Evolutionary conservation across 345 rosid genomes (phyloP).

Genomic region (Aquilaria sinensis): DNA sequence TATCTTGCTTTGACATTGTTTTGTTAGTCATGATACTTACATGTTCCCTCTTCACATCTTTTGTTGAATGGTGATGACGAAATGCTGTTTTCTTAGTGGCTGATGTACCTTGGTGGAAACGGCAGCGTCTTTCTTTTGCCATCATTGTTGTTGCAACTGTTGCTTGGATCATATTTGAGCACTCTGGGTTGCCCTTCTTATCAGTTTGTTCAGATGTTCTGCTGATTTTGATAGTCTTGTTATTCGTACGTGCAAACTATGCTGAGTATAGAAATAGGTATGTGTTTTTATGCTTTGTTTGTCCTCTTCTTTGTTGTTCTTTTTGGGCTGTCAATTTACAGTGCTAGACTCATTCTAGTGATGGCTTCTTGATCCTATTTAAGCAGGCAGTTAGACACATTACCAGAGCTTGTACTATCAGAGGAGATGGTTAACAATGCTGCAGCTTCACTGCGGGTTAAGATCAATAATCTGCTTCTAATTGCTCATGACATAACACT

Average conservation of each 20-base stretch:
- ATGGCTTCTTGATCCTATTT: not conserved
- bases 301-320: not conserved
- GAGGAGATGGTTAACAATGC: conserved; percentile 84
- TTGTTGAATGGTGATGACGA: too few relatives aligned
- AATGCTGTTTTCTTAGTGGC: conserved; percentile 39
- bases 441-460: conserved; percentile 76
- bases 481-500: conserved; percentile 85
- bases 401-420: conserved; percentile 73
- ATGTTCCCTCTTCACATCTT: too few relatives aligned
- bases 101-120: conserved; percentile 79
- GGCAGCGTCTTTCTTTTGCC: conserved; percentile 49
- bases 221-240: conserved; percentile 45
- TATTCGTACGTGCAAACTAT: conserved; percentile 52
- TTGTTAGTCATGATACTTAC: too few relatives aligned
- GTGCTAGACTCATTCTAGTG: not conserved
- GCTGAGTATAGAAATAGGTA: conserved; percentile 61
- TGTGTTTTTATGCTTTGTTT: conserved; percentile 1
- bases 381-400: conserved; percentile 25
- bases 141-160: conserved; percentile 68
- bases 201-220: conserved; percentile 76
- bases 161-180: conserved; percentile 76
- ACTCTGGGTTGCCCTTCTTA: conserved; percentile 73
- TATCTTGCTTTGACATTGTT: too few relatives aligned
- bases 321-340: not conserved
- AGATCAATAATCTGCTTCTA: conserved; percentile 65